phyloP scores from a whole-genome alignment of 2,329 filamentous ascomycete species.

The Alternaria infectoria region DNA sequence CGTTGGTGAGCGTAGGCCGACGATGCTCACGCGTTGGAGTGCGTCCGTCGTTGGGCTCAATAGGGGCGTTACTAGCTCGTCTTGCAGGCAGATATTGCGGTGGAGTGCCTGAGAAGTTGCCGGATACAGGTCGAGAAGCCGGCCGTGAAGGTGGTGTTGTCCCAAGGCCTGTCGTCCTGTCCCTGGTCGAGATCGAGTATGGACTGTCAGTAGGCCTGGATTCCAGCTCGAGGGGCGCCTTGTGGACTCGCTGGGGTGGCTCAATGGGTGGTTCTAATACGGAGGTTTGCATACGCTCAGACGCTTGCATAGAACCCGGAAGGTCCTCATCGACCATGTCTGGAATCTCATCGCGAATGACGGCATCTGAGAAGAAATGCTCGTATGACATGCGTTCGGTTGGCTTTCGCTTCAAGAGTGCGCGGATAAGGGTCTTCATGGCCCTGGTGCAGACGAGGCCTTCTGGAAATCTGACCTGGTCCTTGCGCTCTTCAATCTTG shows the following conservation, averaged over 20 bases:
- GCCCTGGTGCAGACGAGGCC: constrained; percentile 74
- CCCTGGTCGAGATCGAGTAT: constrained; percentile 43
- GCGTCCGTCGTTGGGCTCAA: constrained; percentile 43
- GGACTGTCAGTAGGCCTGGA: constrained; percentile 34
- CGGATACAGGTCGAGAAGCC: constrained; percentile 39
- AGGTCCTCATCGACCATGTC: constrained; percentile 80
- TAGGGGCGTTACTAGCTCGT: constrained; percentile 43
- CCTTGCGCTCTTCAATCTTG: constrained; percentile 88
- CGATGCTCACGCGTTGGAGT: constrained; percentile 48
- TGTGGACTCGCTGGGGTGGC: constrained; percentile 35
- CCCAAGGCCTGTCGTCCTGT: constrained; percentile 31
- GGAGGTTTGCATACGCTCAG: constrained; percentile 32
- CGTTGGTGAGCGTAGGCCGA: constrained; percentile 52
- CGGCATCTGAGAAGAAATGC: constrained; percentile 78
- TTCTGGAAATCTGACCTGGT: constrained; percentile 81
- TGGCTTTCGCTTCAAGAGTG: constrained; percentile 82
- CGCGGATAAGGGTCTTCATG: constrained; percentile 80
- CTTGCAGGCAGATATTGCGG: constrained; percentile 32
- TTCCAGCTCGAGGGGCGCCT: constrained; percentile 36
- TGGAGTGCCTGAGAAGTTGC: constrained; percentile 32
- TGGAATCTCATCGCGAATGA: constrained; percentile 78
- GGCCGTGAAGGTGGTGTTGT: constrained; percentile 44
- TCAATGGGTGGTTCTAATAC: constrained; percentile 35
- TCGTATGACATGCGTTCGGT: constrained; percentile 85
- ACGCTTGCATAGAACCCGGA: constrained; percentile 42